A percentile compares a stretch with the other conserved stretches of the same genome.
These are phyloP conservation scores for Hypoxylon sp. DNA, from an alignment of 2,329 filamentous ascomycete species.

Conservation along the genomic window DNA sequence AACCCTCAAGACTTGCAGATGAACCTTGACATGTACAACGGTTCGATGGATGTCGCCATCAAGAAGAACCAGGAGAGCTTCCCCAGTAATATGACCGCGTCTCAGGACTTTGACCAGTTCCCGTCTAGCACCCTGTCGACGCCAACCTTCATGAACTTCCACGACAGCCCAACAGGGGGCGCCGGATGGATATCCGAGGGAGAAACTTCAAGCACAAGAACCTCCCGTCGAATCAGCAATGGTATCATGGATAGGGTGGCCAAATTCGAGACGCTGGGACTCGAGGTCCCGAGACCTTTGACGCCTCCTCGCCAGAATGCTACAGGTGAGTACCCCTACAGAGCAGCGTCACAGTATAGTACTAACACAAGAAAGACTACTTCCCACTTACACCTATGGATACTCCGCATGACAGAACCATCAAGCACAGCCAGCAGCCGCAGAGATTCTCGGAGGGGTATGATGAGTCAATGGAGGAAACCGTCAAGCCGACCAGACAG, in stretches of 20 bases:
- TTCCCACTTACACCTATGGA: constrained; percentile 73
- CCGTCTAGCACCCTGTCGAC: constrained; percentile 56
- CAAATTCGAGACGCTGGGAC: constrained; percentile 64
- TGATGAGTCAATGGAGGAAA: constrained; percentile 72
- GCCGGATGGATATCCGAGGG: constrained; percentile 62
- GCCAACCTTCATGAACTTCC: constrained; percentile 59
- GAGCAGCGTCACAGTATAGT: neutral
- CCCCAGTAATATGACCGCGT: constrained; percentile 50
- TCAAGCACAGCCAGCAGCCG: constrained; percentile 53
- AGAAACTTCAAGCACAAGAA: constrained; percentile 53
- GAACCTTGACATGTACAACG: constrained; percentile 57
- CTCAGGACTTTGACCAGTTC: constrained; percentile 61
- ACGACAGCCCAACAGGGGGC: constrained; percentile 53
- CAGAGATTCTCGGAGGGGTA: constrained; percentile 66
- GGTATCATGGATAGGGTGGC: constrained; percentile 66
- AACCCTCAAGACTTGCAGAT: constrained; percentile 48
- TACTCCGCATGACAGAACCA: constrained; percentile 62
- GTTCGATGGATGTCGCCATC: constrained; percentile 54
- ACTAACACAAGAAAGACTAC: constrained; percentile 57
- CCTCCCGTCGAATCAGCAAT: constrained; percentile 63
- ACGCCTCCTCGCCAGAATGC: constrained; percentile 70
- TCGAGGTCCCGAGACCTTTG: constrained; percentile 60
- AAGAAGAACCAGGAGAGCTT: constrained; percentile 57
- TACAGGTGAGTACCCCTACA: constrained; percentile 58
- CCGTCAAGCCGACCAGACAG: constrained; percentile 63